Evolutionary conservation across 2,329 filamentous ascomycete genomes (phyloP).

Genomic region (Colletotrichum simmondsii): DNA sequence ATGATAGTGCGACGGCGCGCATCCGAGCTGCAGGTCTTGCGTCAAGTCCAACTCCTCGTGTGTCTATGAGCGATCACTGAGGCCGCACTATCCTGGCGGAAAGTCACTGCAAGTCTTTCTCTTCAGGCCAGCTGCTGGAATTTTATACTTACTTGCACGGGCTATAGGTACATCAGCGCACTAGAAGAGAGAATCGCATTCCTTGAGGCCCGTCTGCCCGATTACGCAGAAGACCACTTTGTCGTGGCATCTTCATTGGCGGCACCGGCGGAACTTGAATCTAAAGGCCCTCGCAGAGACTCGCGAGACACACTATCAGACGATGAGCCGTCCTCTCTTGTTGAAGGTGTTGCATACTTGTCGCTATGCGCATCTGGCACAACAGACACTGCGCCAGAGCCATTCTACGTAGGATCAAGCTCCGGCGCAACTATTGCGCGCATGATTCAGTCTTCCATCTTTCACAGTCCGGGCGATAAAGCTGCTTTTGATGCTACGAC

Average conservation of each 20-base stretch:
- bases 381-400: constrained; percentile 38
- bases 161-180: constrained; percentile 39
- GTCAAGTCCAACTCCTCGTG: constrained; percentile 36
- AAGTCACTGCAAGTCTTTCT: constrained; percentile 37
- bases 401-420: constrained; percentile 41
- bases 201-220: constrained; percentile 40
- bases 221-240: constrained; percentile 41
- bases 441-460: constrained; percentile 41
- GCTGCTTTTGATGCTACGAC: constrained; percentile 13
- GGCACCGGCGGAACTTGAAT: neutral
- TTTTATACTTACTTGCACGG: neutral
- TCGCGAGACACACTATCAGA: constrained; percentile 33
- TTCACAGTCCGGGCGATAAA: constrained; percentile 31
- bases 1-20: constrained; percentile 38
- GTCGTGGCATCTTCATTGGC: neutral
- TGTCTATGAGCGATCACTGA: constrained; percentile 39
- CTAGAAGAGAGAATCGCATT: constrained; percentile 43
- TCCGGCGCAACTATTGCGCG: constrained; percentile 41
- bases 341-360: constrained; percentile 41
- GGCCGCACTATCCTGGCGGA: constrained; percentile 42
- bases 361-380: constrained; percentile 40
- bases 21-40: constrained; percentile 40
- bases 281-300: neutral
- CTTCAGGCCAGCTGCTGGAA: too few relatives aligned
- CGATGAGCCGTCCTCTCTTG: constrained; percentile 36